These are phyloP conservation scores for Tolypocladium inflatum DNA, from an alignment of 2,329 filamentous ascomycete genomes.

Conservation along the genomic window DNA sequence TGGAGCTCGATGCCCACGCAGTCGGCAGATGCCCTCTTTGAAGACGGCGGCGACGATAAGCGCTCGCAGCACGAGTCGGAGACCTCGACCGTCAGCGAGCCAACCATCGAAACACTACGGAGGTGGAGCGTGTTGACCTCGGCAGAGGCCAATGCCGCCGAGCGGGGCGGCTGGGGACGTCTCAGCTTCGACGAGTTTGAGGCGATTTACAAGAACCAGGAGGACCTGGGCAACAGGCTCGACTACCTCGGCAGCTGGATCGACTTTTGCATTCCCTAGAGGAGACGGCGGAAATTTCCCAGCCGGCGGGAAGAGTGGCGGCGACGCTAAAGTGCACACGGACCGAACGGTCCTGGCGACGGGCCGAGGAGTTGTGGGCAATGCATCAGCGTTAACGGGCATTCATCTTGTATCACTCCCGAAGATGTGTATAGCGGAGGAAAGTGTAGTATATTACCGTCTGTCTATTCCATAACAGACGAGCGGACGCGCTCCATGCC, in stretches of 20 bases:
- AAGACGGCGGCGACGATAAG: not conserved
- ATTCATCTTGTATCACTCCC: not conserved
- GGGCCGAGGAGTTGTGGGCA: not conserved
- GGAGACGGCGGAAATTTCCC: not conserved
- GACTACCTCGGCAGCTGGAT: slow-evolving; percentile 88
- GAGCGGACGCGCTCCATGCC: not conserved
- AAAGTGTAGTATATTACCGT: not conserved
- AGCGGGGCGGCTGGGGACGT: slow-evolving; percentile 70
- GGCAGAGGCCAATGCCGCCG: slow-evolving; percentile 58
- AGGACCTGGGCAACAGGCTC: slow-evolving; percentile 52
- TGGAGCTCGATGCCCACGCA: not conserved
- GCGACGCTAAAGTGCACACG: not conserved
- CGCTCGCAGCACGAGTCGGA: not conserved
- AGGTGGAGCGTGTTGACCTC: slow-evolving; percentile 49
- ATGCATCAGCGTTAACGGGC: not conserved
- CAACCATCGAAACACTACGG: slow-evolving; percentile 24
- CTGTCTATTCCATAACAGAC: not conserved
- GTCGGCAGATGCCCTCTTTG: not conserved
- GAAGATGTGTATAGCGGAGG: not conserved
- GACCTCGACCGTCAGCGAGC: slow-evolving; percentile 7
- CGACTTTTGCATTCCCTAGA: slow-evolving; percentile 62
- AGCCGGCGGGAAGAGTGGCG: not conserved
- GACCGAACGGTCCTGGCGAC: too few species aligned
- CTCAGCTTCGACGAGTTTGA: slow-evolving; percentile 76
- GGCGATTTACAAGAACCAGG: slow-evolving; percentile 58